Evolutionary conservation across 1,139 yeast species (phyloP), one percentile per base, ranked within the genome.

Genomic region (Debaryomyces singareniensis): DNA sequence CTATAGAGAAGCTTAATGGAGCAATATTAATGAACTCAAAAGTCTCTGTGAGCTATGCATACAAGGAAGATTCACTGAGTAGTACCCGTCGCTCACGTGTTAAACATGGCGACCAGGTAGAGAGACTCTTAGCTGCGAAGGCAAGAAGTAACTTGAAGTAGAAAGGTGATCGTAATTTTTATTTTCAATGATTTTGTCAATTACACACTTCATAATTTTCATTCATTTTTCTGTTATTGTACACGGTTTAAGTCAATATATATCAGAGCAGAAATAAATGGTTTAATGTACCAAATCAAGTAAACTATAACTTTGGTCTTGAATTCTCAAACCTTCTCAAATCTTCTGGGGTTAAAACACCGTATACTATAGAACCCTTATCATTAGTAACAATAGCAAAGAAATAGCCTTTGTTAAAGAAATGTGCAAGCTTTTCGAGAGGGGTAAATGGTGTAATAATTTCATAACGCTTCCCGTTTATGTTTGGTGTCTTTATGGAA

Each of bases 51-150:
- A 71, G 72, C 16, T 89, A 86, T 50, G 95, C 96, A 0, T 76
- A 67, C 47, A 85, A 84, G 52, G 77, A 72, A 40, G 75, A 74
- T 36, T 66, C 71, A 12, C 30, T 40, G 27, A 33, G 45, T 16
- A 18, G 21, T 7, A n/a, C 9, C n/a, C 50, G 52, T 11, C 37
- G 34, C 5, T 65, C 66, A 30, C 73, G 68, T 32, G 67, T 64
- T 29, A 68, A 73, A 28, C 95, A 86, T 45, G 96, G 96, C n/a
- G 93, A 81, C 43, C 68, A 68, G 16, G 76, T 76, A 0, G 96
- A 89, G 47, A 64, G 96, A 42, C 40, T 71, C 29, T 61, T 89
- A 36, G 91, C 93, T 12, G 71, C 67, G 29, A 80, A 76, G 47
- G 95, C 93, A 3, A 60, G 58, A 40, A 47, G 48, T 31, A 61